Percentiles rank a stretch among this genome's conserved stretches.
Evolutionary conservation across 768 basidiomycete species (phyloP).

Genomic region (Filobasidium floriforme): DNA sequence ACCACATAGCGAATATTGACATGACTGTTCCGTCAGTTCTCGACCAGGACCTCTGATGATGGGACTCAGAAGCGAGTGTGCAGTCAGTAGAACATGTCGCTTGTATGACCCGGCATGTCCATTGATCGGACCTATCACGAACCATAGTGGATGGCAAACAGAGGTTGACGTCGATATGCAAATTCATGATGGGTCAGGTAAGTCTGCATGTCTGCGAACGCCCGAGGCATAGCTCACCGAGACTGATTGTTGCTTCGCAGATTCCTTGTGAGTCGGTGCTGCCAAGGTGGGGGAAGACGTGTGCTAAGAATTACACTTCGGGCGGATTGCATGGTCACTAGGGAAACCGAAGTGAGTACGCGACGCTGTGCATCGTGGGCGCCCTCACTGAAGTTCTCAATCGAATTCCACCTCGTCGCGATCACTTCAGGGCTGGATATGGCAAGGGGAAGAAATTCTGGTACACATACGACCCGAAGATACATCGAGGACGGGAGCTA

Average conservation of each 20-base stretch:
- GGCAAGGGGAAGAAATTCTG: conserved; percentile 21
- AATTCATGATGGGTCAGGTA: conserved; percentile 23
- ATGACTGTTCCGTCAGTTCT: conserved; percentile 6
- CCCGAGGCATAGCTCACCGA: neutral
- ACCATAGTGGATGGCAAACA: conserved; percentile 23
- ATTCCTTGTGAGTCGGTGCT: conserved; percentile 15
- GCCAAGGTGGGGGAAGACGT: neutral
- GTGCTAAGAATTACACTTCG: neutral
- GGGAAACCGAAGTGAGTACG: conserved; percentile 17
- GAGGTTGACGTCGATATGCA: conserved; percentile 19
- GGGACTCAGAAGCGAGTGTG: conserved; percentile 19
- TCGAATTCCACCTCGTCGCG: neutral
- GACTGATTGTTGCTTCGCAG: neutral
- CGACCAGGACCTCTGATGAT: conserved; percentile 8
- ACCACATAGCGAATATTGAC: neutral
- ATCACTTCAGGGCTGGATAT: conserved; percentile 10
- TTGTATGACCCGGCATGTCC: too few species aligned
- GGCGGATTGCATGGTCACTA: neutral
- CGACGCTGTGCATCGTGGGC: too few species aligned
- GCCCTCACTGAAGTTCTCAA: too few species aligned
- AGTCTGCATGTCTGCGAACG: neutral
- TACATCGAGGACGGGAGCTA: conserved; percentile 2
- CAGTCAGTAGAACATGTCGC: conserved; percentile 10
- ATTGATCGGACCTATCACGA: too few species aligned
- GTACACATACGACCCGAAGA: conserved; percentile 11